These are phyloP conservation scores for Nakazawaea wickerhamii DNA, from an alignment of 805 yeast species.

Conservation along the genomic window DNA sequence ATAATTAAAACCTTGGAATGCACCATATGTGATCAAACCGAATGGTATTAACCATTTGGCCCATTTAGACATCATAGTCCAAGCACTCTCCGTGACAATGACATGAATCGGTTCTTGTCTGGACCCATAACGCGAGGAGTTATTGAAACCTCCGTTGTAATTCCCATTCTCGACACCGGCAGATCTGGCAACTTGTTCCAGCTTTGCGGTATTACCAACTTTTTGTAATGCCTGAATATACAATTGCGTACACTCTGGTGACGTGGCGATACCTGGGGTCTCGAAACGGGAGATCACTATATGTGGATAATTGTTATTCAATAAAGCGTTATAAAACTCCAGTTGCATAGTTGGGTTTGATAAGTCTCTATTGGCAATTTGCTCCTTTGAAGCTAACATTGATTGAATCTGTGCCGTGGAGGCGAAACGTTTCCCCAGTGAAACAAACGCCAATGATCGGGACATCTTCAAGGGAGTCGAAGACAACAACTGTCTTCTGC, in stretches of 20 bases:
- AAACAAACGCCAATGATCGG: constrained; percentile 15
- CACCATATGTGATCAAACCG: constrained; percentile 74
- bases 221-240: constrained; percentile 78
- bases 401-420: constrained; percentile 20
- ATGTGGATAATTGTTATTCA: constrained; percentile 87
- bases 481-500: background rate
- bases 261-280: constrained; percentile 85
- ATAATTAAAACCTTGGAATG: constrained; percentile 71
- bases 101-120: constrained; percentile 87
- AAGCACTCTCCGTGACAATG: constrained; percentile 79
- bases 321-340: constrained; percentile 67
- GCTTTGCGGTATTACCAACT: constrained; percentile 73
- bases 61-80: constrained; percentile 79
- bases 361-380: constrained; percentile 75
- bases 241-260: constrained; percentile 69
- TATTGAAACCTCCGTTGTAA: constrained; percentile 17
- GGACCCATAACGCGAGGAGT: constrained; percentile 38
- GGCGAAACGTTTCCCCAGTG: constrained; percentile 23
- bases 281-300: constrained; percentile 93
- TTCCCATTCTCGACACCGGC: constrained; percentile 31
- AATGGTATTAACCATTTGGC: constrained; percentile 82
- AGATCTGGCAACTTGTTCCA: constrained; percentile 56
- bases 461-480: background rate
- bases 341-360: constrained; percentile 72
- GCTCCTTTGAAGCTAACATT: constrained; percentile 62